Base-by-base conservation (phyloP, 495 filamentous ascomycete genomes). In the Evansstolkia leycettana region DNA sequence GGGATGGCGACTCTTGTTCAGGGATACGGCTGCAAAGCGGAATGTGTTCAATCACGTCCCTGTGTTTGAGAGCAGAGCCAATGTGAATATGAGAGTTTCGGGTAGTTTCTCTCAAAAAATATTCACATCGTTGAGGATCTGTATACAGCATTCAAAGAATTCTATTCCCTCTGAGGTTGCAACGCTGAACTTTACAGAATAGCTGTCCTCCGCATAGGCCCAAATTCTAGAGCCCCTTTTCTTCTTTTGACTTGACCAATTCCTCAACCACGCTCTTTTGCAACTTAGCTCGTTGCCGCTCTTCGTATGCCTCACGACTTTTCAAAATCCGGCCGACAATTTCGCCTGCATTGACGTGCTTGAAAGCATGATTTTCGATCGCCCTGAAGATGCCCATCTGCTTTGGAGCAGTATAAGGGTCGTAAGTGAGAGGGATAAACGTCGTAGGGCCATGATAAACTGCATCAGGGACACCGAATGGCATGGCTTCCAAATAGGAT, bases 391-490 rank as follows among this genome's bases (percentile, higher is more conserved):
- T 84, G 2, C 80, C 79, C 71, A 86, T 74, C 46, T 67, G 64
- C 54, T 83, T 85, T 12, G 87, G 76, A 7, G 70, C 83, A 10
- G 61, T 57, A 57, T 95, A 98, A 1, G 88, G 85, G 54, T 96
- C 88, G 46, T 85, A 81, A 17, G 76, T 83, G 14, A 82, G 67
- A 1, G 84, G 82, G 60, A 94, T 92, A 54, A 93, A 94, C 14
- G 81, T 73, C 0, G 92, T 96, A 1, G 86, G 84, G 7, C 90
- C 90, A 60, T 99, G 90, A 56, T 95, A 99, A 34, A 99, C 86
- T 3, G 74, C 78, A 48, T 80, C 65, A 3, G 85, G 84, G 10
- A 67, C 72, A 17, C 84, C 82, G 45, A 73, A 78, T 0, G 88
- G 89, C 19, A 92, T 66, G 6, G 73, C 64, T 16, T 67, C 69